Conservation (phyloP, 2,329 filamentous ascomycete species). For the Pseudogymnoascus sp. region DNA sequence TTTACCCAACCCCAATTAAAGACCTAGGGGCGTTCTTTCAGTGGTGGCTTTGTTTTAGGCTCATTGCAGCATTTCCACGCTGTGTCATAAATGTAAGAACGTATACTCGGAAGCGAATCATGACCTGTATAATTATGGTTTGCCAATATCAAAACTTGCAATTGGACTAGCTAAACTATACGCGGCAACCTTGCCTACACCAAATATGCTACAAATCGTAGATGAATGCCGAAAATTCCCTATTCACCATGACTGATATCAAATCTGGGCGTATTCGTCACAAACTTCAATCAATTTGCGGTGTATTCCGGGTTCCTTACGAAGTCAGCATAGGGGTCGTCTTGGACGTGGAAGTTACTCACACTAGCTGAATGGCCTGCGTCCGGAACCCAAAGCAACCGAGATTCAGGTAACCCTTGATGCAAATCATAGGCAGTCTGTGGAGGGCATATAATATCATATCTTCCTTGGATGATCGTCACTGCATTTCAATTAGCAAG, state of each 20-base stretch:
- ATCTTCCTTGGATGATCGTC: conserved; percentile 38
- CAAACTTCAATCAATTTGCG: conserved; percentile 3
- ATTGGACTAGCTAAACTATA: not conserved
- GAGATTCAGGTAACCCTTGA: conserved; percentile 34
- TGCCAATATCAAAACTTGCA: not conserved
- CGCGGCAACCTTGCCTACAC: not conserved
- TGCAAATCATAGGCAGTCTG: conserved; percentile 37
- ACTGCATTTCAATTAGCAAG: conserved; percentile 16
- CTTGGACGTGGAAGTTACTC: not conserved
- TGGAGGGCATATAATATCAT: conserved; percentile 39
- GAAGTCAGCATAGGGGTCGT: not conserved
- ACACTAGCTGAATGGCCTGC: conserved; percentile 10
- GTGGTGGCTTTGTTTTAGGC: no score
- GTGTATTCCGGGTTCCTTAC: conserved; percentile 9
- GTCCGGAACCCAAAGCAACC: not conserved
- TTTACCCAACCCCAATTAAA: no score
- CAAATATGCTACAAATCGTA: not conserved
- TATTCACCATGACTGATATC: conserved; percentile 14
- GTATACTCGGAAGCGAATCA: not conserved
- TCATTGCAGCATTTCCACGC: no score
- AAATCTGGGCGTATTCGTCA: conserved; percentile 9
- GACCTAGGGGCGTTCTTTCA: no score
- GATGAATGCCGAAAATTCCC: not conserved
- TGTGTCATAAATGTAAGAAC: not conserved
- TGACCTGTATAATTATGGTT: not conserved